phyloP scores from a whole-genome alignment of 257 asterid species.

The Solanum ossicruentum region DNA sequence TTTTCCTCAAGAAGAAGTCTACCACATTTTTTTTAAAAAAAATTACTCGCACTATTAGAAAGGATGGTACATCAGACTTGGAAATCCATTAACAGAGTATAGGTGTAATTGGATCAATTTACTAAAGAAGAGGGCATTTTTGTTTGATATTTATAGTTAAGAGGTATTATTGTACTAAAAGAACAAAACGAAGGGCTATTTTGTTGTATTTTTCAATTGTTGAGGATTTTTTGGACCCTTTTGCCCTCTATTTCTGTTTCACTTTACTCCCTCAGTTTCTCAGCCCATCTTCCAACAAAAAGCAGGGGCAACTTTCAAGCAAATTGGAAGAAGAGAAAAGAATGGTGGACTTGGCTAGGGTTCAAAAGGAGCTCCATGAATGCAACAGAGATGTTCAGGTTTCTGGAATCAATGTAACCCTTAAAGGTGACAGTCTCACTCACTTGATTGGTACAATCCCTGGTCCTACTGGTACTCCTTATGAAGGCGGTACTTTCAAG shows the following conservation, averaged over 20 bases:
- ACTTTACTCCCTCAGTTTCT: neutral
- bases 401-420: conserved; percentile 68
- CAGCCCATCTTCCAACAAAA: neutral
- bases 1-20: neutral
- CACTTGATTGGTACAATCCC: conserved; percentile 80
- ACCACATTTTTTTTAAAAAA: neutral
- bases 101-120: neutral
- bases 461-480: conserved; percentile 87
- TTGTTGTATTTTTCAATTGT: neutral
- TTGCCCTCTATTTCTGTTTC: neutral
- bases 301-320: neutral
- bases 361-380: conserved; percentile 81
- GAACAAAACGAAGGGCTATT: neutral
- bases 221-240: neutral
- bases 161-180: neutral
- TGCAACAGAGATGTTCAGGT: conserved; percentile 72
- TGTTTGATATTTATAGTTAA: neutral
- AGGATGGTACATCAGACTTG: neutral
- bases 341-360: conserved; percentile 85
- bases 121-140: no score
- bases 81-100: neutral
- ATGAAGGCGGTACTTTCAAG: conserved; percentile 89
- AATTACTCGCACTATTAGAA: no score
- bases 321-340: neutral
- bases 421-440: conserved; percentile 49